phyloP scores from a whole-genome alignment of 495 filamentous ascomycete genomes.

The Astrothelium macrocarpum region DNA sequence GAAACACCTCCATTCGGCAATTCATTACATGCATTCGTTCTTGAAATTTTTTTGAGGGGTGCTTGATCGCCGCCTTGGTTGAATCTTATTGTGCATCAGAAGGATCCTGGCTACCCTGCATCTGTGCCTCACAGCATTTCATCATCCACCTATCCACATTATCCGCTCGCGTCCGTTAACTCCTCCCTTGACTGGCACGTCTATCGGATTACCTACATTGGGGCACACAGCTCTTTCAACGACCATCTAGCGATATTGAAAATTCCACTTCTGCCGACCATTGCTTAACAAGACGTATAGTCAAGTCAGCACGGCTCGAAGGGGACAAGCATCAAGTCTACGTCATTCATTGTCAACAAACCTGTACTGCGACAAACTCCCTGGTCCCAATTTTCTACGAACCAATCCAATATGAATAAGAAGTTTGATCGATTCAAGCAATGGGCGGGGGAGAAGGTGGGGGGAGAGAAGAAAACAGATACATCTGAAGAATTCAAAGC shows the following conservation, averaged over 20 bases:
- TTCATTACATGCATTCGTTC: not conserved
- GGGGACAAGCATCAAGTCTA: not conserved
- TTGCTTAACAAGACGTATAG: not conserved
- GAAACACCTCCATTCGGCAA: not conserved
- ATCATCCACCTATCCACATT: not conserved
- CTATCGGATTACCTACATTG: not conserved
- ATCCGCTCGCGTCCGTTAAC: not conserved
- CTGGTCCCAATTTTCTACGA: not conserved
- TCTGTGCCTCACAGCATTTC: conserved; percentile 4
- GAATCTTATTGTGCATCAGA: conserved; percentile 1
- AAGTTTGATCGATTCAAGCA: conserved; percentile 95
- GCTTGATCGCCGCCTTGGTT: not conserved
- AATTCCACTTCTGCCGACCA: too few species aligned
- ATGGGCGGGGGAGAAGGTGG: conserved; percentile 98
- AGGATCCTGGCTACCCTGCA: not conserved
- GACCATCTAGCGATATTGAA: too few species aligned
- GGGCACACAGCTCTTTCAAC: not conserved
- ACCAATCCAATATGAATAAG: conserved; percentile 56
- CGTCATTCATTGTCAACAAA: not conserved
- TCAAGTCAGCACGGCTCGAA: not conserved
- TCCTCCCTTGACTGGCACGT: not conserved
- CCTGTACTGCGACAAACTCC: not conserved
- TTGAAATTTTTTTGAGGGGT: not conserved
- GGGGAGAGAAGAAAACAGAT: conserved; percentile 78
- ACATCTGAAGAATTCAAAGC: conserved; percentile 90